Conservation (phyloP, 768 basidiomycete genomes). For the Serpula lacrymans region DNA sequence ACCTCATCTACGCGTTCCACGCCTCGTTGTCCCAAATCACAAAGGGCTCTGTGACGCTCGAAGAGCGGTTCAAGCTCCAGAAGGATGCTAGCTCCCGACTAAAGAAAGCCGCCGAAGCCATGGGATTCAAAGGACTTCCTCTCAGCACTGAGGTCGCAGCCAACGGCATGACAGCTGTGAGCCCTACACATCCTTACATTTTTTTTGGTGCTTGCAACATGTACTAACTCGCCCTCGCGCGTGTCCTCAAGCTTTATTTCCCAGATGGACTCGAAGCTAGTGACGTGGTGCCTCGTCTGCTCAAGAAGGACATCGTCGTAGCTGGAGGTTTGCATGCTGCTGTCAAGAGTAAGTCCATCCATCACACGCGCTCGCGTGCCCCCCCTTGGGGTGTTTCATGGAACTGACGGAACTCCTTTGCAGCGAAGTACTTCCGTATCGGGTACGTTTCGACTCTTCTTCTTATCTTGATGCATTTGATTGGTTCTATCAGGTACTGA, state of each 20-base stretch:
- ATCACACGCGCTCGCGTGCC: too few species aligned
- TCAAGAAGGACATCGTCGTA: constrained; percentile 69
- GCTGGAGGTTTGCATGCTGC: constrained; percentile 85
- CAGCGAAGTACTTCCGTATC: constrained; percentile 89
- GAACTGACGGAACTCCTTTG: constrained; percentile 8
- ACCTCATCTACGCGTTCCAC: constrained; percentile 89
- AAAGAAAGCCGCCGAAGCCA: constrained; percentile 57
- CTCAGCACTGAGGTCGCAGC: constrained; percentile 60
- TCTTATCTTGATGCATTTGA: constrained; percentile 2
- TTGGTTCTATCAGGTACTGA: not conserved
- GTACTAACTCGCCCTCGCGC: constrained; percentile 4
- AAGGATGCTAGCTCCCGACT: constrained; percentile 62
- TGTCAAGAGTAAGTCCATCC: constrained; percentile 62
- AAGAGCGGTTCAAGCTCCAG: constrained; percentile 78
- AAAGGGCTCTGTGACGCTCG: constrained; percentile 56
- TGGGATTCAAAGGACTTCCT: constrained; percentile 78
- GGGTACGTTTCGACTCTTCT: constrained; percentile 45
- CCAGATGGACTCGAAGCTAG: constrained; percentile 76
- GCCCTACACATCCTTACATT: constrained; percentile 11
- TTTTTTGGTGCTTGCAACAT: not conserved
- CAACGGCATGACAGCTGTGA: constrained; percentile 92
- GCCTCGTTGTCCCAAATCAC: constrained; percentile 77
- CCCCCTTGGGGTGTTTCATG: not conserved
- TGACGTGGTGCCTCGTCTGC: constrained; percentile 75
- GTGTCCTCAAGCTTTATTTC: constrained; percentile 58